Evolutionary conservation across 2,329 filamentous ascomycete genomes (phyloP), one percentile per base, ranked within the genome.

Genomic region (Chaetothyriales sp.): DNA sequence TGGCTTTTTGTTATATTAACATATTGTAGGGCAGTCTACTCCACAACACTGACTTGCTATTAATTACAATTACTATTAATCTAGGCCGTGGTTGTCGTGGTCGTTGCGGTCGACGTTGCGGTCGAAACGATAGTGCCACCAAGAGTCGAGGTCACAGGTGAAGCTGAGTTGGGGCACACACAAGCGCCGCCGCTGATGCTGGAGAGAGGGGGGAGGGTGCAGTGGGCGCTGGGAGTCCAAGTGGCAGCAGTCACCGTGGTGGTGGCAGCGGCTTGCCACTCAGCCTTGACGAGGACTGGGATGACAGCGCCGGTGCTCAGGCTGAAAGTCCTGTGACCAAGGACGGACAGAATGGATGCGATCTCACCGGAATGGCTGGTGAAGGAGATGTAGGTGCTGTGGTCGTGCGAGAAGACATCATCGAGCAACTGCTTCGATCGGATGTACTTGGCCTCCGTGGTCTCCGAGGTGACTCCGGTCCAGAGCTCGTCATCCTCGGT

Each of bases 301-400:
- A 78, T 73, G 10, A 76, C 68, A 1, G 65, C 71, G 1, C 75
- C 75, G 0, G 74, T 77, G 28, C 61, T 64, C 53, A 77, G 55
- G 7, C 60, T 57, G 60, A 77, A 77, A 26, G 57, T 48, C 7
- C 70, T 64, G 62, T 77, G 74, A 0, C 69, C 70, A 28, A 68
- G 52, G 10, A 69, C 53, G 61, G 69, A 61, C 53, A 81, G 59
- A 22, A 80, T 63, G 57, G 73, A 74, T 3, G 68, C 71, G 53
- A 81, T 80, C 4, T 74, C 73, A 0, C 77, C 77, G 1, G 75
- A 79, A 62, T 82, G 79, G 43, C 71, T 72, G 1, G 77, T 80
- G 43, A 81, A 63, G 2, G 72, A 76, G 9, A 81, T 61, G 47
- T 73, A 73, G 0, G 66, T 68, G 54, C 64, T 72, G 7, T 61